These are phyloP conservation scores for Aquanectria penicillioides DNA, from an alignment of 2,329 filamentous ascomycete genomes.

Conservation along the genomic window DNA sequence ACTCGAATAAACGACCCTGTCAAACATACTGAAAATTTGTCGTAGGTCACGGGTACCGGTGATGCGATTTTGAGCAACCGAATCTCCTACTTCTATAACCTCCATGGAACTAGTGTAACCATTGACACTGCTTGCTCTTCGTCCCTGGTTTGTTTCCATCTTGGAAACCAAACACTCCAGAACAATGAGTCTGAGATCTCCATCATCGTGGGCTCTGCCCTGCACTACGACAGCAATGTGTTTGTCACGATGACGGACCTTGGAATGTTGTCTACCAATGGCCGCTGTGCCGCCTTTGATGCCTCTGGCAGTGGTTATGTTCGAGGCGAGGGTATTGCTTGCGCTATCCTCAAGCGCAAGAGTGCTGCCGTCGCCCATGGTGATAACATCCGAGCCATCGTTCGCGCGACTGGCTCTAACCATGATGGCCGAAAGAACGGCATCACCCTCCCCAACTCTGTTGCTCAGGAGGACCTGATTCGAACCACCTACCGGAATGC, in stretches of 20 bases:
- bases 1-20: no score
- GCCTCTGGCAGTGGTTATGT: slow-evolving; percentile 33
- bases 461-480: slow-evolving; percentile 18
- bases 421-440: slow-evolving; percentile 31
- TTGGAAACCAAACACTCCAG: slow-evolving; percentile 42
- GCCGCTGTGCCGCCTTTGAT: slow-evolving; percentile 49
- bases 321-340: slow-evolving; percentile 36
- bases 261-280: slow-evolving; percentile 41
- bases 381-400: slow-evolving; percentile 18
- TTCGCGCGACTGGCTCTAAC: slow-evolving; percentile 16
- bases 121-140: slow-evolving; percentile 51
- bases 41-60: slow-evolving; percentile 36
- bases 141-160: slow-evolving; percentile 41
- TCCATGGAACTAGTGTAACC: slow-evolving; percentile 46
- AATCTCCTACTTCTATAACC: slow-evolving; percentile 49
- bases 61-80: slow-evolving; percentile 41
- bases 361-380: slow-evolving; percentile 12
- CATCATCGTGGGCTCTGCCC: slow-evolving; percentile 45
- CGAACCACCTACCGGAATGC: slow-evolving; percentile 19
- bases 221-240: slow-evolving; percentile 31
- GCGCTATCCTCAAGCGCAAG: slow-evolving; percentile 29
- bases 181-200: slow-evolving; percentile 46
- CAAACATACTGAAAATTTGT: slow-evolving; percentile 7
- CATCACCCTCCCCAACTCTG: slow-evolving; percentile 48
- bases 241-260: slow-evolving; percentile 38